Base-by-base conservation (phyloP, 768 basidiomycete species). In the Pisolithus tinctorius region DNA sequence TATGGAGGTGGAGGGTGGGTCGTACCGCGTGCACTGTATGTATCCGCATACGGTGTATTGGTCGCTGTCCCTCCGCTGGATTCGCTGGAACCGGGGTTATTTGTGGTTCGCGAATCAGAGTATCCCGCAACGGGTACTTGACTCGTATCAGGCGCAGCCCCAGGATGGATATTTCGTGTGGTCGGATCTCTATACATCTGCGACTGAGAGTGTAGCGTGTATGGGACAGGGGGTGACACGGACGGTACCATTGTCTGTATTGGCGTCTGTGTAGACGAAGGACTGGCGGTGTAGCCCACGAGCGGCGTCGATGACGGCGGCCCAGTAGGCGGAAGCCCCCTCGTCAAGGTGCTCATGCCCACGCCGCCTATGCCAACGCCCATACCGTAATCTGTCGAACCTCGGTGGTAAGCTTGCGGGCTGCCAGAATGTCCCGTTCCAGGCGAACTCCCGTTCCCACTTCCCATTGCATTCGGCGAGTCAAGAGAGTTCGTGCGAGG, bases 381-480 rank as follows among this genome's bases (percentile, higher is more conserved):
- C 13, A 25, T 30, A n/a, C 62, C 60, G 45, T 63, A 65, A 51
- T 66, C 64, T 26, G 53, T 45, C 17, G 64, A 65, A 29, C 58
- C 56, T 39, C 65, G 61, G 26, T 60, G 63, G n/a, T 51, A 27
- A 44, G 59, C 61, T 26, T 56, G 75, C 47, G 82, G 82, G 60
- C 82, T 84, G 16, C 81, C 74, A 50, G 81, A 78, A 59, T 71
- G 77, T 4, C 80, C 79, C 52, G 77, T 79, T 30, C 80, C 73
- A 46, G 83, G 83, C 7, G 83, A 83, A 51, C 75, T 77, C 38
- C 70, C 54, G 37, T 74, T 77, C 42, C 70, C 55, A 37, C 66
- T 66, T 42, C 62, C 77, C 26, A 79, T 67, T 9, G 69, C 67
- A 60, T 71, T 69, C 29, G 80, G 78, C 26, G 81, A 80, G 55